Percentiles rank a stretch among this genome's conserved stretches.
Conservation (phyloP, 345 rosid species). For the Leavenworthia alabamica region DNA sequence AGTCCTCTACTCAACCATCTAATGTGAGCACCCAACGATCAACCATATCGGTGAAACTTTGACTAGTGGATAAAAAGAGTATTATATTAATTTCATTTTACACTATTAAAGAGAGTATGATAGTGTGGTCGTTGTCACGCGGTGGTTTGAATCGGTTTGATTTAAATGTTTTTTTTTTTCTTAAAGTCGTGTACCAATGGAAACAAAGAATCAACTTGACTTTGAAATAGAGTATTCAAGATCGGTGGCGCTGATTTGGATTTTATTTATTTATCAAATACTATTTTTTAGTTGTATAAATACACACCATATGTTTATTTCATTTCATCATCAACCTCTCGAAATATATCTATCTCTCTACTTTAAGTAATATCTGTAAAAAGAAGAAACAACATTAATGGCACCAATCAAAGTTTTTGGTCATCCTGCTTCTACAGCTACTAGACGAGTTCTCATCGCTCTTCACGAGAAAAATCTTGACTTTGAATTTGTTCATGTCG, state of each 20-base stretch:
- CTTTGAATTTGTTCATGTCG: constrained; percentile 28
- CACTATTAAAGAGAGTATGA: neutral
- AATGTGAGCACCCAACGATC: neutral
- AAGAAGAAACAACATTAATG: neutral
- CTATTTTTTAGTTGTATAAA: constrained; percentile 14
- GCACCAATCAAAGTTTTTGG: constrained; percentile 32
- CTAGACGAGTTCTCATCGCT: constrained; percentile 36
- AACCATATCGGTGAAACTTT: constrained; percentile 9
- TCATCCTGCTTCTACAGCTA: constrained; percentile 25
- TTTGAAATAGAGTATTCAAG: constrained; percentile 12
- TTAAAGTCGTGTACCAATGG: constrained; percentile 4
- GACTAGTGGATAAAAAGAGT: constrained; percentile 19
- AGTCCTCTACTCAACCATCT: neutral
- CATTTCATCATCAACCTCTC: constrained; percentile 15
- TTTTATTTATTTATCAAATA: neutral
- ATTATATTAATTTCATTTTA: neutral
- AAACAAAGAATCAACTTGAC: constrained; percentile 9
- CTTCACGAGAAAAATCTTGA: constrained; percentile 34
- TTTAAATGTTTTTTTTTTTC: neutral
- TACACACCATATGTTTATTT: neutral
- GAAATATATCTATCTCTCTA: constrained; percentile 9
- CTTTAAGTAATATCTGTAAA: neutral
- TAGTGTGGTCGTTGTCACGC: constrained; percentile 16
- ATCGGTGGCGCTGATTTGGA: neutral
- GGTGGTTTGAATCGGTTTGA: constrained; percentile 12